Evolutionary conservation across 1,139 yeast species (phyloP).

Genomic region (Yamadazyma jaroonii): DNA sequence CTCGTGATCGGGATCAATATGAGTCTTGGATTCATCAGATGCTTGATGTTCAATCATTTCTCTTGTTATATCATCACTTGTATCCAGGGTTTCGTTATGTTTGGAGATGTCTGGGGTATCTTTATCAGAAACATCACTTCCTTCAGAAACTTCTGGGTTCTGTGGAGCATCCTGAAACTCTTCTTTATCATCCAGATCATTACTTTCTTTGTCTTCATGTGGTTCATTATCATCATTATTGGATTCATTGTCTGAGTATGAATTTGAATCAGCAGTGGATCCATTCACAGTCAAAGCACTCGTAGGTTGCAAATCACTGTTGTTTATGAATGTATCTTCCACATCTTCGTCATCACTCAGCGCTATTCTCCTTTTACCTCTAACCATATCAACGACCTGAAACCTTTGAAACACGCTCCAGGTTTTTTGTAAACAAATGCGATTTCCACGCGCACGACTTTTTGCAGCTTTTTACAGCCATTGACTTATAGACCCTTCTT

Average conservation of each 20-base stretch:
- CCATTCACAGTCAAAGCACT: no score
- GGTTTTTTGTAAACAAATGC: conserved; percentile 8
- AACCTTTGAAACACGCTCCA: conserved; percentile 2
- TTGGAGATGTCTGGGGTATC: conserved; percentile 13
- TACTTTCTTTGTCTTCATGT: not conserved
- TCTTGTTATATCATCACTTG: conserved; percentile 14
- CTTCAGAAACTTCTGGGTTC: not conserved
- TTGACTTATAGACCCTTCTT: no score
- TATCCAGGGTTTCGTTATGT: conserved; percentile 16
- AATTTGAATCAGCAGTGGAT: no score
- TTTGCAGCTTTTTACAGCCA: no score
- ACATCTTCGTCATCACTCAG: conserved; percentile 18
- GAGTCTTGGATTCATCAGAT: conserved; percentile 3
- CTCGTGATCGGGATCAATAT: not conserved
- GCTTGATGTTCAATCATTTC: conserved; percentile 5
- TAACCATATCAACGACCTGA: conserved; percentile 5
- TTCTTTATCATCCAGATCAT: no score
- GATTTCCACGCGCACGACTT: conserved; percentile 1
- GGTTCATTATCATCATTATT: not conserved
- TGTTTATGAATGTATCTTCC: conserved; percentile 33
- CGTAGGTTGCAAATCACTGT: conserved; percentile 33
- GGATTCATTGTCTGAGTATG: no score
- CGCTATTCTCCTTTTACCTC: conserved; percentile 13
- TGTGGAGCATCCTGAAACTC: conserved; percentile 1
- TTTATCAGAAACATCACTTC: conserved; percentile 2